These are phyloP conservation scores for Leersia perrieri DNA, from an alignment of 176 grass and related monocot genomes.

Conservation along the genomic window DNA sequence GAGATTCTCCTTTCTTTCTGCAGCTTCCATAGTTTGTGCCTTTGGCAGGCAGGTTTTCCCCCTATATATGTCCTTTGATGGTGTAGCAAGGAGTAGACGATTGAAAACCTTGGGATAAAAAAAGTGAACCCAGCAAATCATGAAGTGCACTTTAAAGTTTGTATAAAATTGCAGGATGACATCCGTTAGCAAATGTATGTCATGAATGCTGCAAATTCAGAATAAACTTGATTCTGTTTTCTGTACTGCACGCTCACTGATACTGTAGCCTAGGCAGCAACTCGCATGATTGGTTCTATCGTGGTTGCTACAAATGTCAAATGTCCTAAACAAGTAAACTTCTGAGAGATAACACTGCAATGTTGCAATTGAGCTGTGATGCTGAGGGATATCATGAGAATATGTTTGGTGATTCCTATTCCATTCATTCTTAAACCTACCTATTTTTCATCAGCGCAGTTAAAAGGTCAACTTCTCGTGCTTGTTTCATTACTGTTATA, in stretches of 20 bases:
- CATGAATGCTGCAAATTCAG: neutral
- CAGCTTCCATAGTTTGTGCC: neutral
- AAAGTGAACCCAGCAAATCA: neutral
- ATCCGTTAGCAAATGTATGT: neutral
- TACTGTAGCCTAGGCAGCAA: neutral
- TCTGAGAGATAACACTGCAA: neutral
- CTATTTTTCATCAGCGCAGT: neutral
- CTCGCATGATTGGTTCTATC: neutral
- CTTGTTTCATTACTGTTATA: neutral
- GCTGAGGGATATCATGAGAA: neutral
- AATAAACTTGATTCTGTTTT: constrained; percentile 2
- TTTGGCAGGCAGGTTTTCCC: neutral
- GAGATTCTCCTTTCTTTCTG: neutral
- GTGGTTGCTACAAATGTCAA: neutral
- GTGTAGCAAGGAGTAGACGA: neutral
- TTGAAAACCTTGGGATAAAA: neutral
- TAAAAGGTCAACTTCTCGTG: neutral
- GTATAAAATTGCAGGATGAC: neutral
- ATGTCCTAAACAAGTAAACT: neutral
- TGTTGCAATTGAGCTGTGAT: constrained; percentile 4
- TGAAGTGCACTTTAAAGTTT: neutral
- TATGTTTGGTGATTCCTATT: neutral
- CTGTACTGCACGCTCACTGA: neutral
- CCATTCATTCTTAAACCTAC: neutral
- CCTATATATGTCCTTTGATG: neutral